Evolutionary conservation across 2,329 filamentous ascomycete genomes (phyloP).

Genomic region (Thelonectria olida): DNA sequence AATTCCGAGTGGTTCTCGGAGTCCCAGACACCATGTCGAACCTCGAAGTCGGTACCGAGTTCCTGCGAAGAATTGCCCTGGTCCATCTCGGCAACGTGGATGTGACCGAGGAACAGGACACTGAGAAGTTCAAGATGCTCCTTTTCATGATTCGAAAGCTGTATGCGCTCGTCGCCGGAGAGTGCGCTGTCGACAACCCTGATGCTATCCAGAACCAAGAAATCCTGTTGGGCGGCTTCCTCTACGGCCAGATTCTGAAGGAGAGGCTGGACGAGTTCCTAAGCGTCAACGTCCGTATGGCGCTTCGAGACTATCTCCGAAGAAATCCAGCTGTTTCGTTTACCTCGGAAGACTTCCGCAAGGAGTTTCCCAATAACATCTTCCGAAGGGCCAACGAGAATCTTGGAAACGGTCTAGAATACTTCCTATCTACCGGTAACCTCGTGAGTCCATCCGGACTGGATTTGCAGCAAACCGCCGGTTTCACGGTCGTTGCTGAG

Average conservation of each 20-base stretch:
- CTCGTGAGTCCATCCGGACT: conserved; percentile 89
- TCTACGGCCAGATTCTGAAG: conserved; percentile 96
- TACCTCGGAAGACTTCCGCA: conserved; percentile 77
- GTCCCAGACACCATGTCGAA: conserved; percentile 86
- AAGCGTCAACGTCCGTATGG: conserved; percentile 58
- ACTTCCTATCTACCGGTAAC: conserved; percentile 97
- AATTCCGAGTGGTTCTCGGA: conserved; percentile 88
- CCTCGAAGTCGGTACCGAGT: conserved; percentile 90
- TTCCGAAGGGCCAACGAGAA: conserved; percentile 88
- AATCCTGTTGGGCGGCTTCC: conserved; percentile 88
- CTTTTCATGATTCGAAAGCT: conserved; percentile 97
- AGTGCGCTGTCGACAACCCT: conserved; percentile 93
- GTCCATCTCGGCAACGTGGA: conserved; percentile 89
- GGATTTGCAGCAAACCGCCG: conserved; percentile 92
- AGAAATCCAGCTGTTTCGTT: conserved; percentile 74
- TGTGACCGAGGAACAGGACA: conserved; percentile 84
- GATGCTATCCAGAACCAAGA: conserved; percentile 98
- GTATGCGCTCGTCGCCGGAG: conserved; percentile 90
- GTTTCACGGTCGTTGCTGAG: conserved; percentile 95
- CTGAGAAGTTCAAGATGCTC: conserved; percentile 92
- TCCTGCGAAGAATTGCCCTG: conserved; percentile 87
- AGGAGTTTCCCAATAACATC: conserved; percentile 81
- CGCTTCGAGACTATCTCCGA: conserved; percentile 66
- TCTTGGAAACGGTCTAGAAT: conserved; percentile 86
- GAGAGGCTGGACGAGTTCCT: conserved; percentile 93